Percentiles rank a stretch among this genome's conserved stretches.
These are phyloP conservation scores for Leucogyrophana mollusca DNA, from an alignment of 768 basidiomycete genomes.

Conservation along the genomic window DNA sequence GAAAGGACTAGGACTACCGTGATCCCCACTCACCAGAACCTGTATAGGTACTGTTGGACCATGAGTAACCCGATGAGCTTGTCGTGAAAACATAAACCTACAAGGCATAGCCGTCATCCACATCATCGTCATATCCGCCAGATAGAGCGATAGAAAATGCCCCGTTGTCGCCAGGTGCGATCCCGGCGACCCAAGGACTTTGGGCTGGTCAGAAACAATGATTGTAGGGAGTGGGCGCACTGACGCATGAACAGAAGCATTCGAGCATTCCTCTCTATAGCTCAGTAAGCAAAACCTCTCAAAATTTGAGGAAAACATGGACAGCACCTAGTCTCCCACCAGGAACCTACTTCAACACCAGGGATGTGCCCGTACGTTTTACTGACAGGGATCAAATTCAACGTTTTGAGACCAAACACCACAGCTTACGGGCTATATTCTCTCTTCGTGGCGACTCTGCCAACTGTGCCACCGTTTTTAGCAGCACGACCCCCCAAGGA, in stretches of 20 bases:
- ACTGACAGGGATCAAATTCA: constrained; percentile 32
- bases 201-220: constrained; percentile 1
- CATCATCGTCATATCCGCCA: constrained; percentile 86
- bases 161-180: constrained; percentile 57
- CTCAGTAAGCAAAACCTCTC: neutral
- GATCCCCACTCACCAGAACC: constrained; percentile 53
- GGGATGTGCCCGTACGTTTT: constrained; percentile 83
- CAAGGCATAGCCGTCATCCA: constrained; percentile 82
- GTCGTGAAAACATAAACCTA: constrained; percentile 36
- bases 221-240: constrained; percentile 24
- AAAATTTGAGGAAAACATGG: no score
- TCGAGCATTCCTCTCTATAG: constrained; percentile 59
- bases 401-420: constrained; percentile 18
- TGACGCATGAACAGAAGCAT: constrained; percentile 83
- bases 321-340: constrained; percentile 79
- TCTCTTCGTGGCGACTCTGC: constrained; percentile 31
- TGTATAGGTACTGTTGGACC: constrained; percentile 63
- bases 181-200: constrained; percentile 85
- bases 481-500: constrained; percentile 36
- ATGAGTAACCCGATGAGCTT: neutral
- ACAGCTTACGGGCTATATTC: constrained; percentile 30
- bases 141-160: constrained; percentile 86
- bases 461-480: constrained; percentile 36
- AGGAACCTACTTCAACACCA: constrained; percentile 73
- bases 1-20: constrained; percentile 5